Conservation (phyloP, 257 asterid genomes). For the Misopates orontium region DNA sequence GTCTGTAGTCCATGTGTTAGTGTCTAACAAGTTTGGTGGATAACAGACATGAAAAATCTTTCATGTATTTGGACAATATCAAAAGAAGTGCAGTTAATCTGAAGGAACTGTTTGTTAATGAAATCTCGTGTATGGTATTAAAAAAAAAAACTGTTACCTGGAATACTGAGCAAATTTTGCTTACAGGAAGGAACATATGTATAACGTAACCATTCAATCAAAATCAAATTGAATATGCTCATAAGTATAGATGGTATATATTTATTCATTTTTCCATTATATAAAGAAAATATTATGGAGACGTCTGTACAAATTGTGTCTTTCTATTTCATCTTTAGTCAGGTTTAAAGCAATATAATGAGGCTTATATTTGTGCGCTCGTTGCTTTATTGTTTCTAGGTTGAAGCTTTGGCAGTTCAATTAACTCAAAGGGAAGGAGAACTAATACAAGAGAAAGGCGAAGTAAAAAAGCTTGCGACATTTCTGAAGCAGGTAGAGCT, state of each 20-base stretch:
- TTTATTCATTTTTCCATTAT: background rate
- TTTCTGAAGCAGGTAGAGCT: conserved; percentile 79
- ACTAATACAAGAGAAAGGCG: conserved; percentile 83
- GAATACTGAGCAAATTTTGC: background rate
- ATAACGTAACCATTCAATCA: background rate
- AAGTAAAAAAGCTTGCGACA: conserved; percentile 87
- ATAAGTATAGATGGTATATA: background rate
- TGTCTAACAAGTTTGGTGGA: background rate
- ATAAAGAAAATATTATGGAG: background rate
- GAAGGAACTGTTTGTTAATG: background rate
- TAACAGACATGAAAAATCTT: background rate
- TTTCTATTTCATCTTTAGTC: background rate
- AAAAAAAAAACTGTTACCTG: background rate
- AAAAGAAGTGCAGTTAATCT: background rate
- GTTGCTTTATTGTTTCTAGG: conserved; percentile 41
- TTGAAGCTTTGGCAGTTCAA: conserved; percentile 88
- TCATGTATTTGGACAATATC: background rate
- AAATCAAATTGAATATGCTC: conserved; percentile 4
- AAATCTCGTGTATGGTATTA: background rate
- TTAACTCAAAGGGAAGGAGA: conserved; percentile 92
- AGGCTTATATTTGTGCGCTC: background rate
- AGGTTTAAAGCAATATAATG: background rate
- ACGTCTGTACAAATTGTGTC: conserved; percentile 3
- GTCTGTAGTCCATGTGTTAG: background rate
- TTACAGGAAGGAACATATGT: background rate